A percentile compares a stretch with the other conserved stretches of the same genome.
phyloP scores from a whole-genome alignment of 1,139 yeast species.

The Suhomyces wounanorum region DNA sequence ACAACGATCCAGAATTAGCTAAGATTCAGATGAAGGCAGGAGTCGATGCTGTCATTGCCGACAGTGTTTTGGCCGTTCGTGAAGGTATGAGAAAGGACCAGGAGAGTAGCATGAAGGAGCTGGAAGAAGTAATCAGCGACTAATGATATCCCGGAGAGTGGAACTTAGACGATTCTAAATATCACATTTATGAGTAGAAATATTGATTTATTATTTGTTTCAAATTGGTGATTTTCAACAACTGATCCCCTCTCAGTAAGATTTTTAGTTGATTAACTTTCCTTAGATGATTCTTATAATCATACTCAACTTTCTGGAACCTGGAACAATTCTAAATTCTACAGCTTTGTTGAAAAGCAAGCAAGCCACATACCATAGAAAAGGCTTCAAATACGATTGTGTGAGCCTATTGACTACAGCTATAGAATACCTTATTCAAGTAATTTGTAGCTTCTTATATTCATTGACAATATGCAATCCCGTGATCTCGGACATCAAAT shows the following conservation, averaged over 20 bases:
- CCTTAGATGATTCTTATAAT: too few relatives aligned
- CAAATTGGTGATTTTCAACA: too few relatives aligned
- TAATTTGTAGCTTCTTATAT: neutral
- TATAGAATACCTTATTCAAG: neutral
- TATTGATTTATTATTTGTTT: neutral
- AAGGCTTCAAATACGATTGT: too few relatives aligned
- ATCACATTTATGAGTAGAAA: neutral
- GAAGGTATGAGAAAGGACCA: constrained; percentile 62
- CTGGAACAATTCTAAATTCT: too few relatives aligned
- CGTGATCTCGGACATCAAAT: constrained; percentile 2
- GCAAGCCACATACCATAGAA: too few relatives aligned
- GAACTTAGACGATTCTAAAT: neutral
- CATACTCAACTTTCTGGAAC: too few relatives aligned
- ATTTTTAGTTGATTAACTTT: too few relatives aligned
- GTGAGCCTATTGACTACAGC: neutral
- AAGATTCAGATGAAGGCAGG: constrained; percentile 89
- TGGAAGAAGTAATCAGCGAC: constrained; percentile 16
- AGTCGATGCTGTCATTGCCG: constrained; percentile 97
- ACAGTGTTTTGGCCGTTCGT: constrained; percentile 89
- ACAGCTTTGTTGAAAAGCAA: too few relatives aligned
- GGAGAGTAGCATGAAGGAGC: constrained; percentile 15
- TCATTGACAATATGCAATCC: neutral
- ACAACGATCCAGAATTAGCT: constrained; percentile 85
- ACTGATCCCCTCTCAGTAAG: too few relatives aligned
- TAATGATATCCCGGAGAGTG: neutral